Evolutionary conservation across 257 asterid genomes (phyloP).

Genomic region (Knoxia roxburghii): DNA sequence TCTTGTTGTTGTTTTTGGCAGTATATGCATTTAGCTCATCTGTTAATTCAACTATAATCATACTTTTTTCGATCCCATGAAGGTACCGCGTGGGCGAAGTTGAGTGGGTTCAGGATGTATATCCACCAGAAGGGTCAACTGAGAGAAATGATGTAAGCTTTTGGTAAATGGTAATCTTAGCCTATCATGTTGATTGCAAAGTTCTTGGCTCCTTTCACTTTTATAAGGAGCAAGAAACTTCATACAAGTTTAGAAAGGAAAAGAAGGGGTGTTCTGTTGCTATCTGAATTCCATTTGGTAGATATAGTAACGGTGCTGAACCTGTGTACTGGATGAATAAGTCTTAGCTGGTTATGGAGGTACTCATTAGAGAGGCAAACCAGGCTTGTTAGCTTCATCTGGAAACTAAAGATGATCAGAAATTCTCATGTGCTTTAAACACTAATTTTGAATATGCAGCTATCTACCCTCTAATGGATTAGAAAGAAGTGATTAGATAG

Average conservation of each 20-base stretch:
- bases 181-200: neutral
- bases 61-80: constrained; percentile 20
- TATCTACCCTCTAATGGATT: neutral
- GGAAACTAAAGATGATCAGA: neutral
- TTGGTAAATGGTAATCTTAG: neutral
- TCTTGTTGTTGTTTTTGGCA: neutral
- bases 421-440: neutral
- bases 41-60: constrained; percentile 4
- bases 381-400: neutral
- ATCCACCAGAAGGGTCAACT: constrained; percentile 55
- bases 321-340: neutral
- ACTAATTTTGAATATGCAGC: neutral
- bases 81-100: constrained; percentile 96
- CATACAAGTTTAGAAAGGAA: neutral
- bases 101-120: constrained; percentile 73
- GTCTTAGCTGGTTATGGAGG: neutral
- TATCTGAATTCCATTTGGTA: neutral
- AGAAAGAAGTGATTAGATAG: neutral
- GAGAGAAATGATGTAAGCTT: constrained; percentile 73
- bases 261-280: neutral
- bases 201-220: neutral
- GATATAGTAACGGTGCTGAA: neutral
- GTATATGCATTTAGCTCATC: constrained; percentile 18
- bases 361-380: neutral
- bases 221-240: neutral